A percentile compares a stretch with the other conserved stretches of the same genome.
These are phyloP conservation scores for Xylariaceae sp. DNA, from an alignment of 2,329 filamentous ascomycete genomes.

Conservation along the genomic window DNA sequence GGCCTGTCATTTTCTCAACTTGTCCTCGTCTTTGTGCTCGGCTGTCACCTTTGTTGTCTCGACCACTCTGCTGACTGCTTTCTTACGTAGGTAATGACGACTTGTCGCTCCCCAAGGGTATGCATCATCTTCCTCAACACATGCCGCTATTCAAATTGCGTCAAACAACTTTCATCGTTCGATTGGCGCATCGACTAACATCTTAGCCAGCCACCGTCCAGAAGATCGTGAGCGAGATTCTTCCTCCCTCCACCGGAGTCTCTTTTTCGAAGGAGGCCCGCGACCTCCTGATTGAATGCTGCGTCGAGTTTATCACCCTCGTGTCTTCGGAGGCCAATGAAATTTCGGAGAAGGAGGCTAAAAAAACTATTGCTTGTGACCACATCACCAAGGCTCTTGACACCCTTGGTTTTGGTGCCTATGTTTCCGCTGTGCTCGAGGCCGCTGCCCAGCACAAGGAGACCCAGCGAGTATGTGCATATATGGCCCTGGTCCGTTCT, in stretches of 20 bases:
- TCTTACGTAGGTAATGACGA: constrained; percentile 52
- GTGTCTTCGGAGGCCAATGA: constrained; percentile 99
- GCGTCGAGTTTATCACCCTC: constrained; percentile 97
- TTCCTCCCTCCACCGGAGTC: constrained; percentile 67
- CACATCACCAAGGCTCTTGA: constrained; percentile 94
- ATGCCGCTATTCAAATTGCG: not conserved
- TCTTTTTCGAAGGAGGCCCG: constrained; percentile 93
- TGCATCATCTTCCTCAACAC: constrained; percentile 13
- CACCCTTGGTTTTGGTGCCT: constrained; percentile 87
- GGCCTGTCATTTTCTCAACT: constrained; percentile 3
- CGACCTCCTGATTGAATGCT: constrained; percentile 95
- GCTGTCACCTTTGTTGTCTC: not conserved
- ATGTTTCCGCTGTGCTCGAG: constrained; percentile 70
- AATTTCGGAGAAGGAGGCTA: constrained; percentile 96
- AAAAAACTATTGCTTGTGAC: constrained; percentile 98
- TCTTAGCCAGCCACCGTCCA: constrained; percentile 55
- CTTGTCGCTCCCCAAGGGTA: constrained; percentile 60
- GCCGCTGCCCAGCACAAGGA: constrained; percentile 66
- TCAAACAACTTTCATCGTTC: not conserved
- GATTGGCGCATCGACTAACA: constrained; percentile 26
- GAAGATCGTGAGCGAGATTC: constrained; percentile 89
- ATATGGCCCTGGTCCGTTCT: not conserved
- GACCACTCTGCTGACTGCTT: constrained; percentile 3
- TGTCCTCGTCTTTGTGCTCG: not conserved
- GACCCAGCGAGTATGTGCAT: constrained; percentile 66